Base-by-base conservation (phyloP, 2,329 filamentous ascomycete species). In the Eurotiales sp. region DNA sequence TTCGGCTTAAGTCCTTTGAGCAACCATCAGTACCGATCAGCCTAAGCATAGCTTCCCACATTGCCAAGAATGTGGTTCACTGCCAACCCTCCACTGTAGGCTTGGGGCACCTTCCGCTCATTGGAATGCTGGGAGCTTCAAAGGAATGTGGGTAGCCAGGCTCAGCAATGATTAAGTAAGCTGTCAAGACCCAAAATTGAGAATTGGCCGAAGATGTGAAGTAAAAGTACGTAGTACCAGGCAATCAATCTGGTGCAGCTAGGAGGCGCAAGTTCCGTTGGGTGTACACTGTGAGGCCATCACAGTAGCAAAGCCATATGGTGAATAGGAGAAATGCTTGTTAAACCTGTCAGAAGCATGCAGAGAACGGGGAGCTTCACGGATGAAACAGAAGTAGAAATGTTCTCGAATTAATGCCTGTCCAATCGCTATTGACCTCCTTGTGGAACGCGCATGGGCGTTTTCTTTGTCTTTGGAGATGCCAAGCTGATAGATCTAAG, bases 61-160 rank as follows among this genome's bases (percentile, higher is more conserved):
- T 23, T 32, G 46, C 36, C 46, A 41, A 48, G 46, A 11, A 12
- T 34, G 6, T 22, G 23, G 45, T 41, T 52, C 37, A 15, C 34
- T 37, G 34, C 17, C 34, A 37, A 21, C 12, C 15, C 34, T 21
- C n/a, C 21, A 37, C 5, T 11, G 34, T 15, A 36, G n/a, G n/a
- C n/a, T n/a, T n/a, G n/a, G 34, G 29, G 43, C 23, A 36, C 46
- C 19, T 51, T 45, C 15, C 49, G 48, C 34, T 42, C 46, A 34
- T 39, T 54, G 58, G 61, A 56, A 65, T 64, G 61, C 49, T 52
- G 54, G n/a, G n/a, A 54, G 61, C 58, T 56, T 64, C 55, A 58
- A 55, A 54, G 61, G 66, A 67, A 70, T 54, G 51, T 68, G 64
- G 55, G 54, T 32, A 52, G 59, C 63, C 62, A 52, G 53, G 57